These are phyloP conservation scores for Acarospora socialis DNA, from an alignment of 2,329 filamentous ascomycete species.

Conservation along the genomic window DNA sequence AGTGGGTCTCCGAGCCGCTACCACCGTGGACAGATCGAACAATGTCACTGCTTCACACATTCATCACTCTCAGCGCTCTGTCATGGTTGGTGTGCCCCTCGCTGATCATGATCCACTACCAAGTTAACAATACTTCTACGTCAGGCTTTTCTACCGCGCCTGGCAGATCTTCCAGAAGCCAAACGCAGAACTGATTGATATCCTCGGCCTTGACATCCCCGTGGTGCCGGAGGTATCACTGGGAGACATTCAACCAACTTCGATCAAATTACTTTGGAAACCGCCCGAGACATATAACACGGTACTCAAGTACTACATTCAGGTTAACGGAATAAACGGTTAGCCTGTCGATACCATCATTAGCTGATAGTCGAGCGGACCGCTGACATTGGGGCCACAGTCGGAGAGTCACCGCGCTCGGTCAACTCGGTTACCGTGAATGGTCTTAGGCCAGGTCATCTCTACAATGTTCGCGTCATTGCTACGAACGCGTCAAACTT, in stretches of 20 bases:
- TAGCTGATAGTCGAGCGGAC: background rate
- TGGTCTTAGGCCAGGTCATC: constrained; percentile 70
- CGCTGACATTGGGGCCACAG: constrained; percentile 28
- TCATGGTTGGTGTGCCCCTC: constrained; percentile 27
- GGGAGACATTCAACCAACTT: constrained; percentile 74
- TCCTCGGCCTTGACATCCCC: constrained; percentile 88
- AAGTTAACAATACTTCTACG: constrained; percentile 1
- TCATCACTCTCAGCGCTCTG: constrained; percentile 34
- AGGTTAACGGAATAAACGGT: constrained; percentile 89
- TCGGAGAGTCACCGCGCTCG: constrained; percentile 68
- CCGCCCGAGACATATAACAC: constrained; percentile 51
- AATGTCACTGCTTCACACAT: constrained; percentile 34
- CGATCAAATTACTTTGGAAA: constrained; percentile 84
- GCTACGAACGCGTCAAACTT: constrained; percentile 87
- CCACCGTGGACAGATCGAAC: too few species aligned
- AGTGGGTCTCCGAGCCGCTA: constrained; percentile 31
- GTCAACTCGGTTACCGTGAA: constrained; percentile 87
- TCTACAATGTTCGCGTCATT: constrained; percentile 87
- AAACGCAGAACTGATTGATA: constrained; percentile 76
- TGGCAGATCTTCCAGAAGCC: constrained; percentile 83
- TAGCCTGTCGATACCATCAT: constrained; percentile 19
- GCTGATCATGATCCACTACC: constrained; percentile 8
- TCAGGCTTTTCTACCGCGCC: constrained; percentile 69
- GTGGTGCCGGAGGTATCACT: constrained; percentile 79
- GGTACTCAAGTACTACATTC: constrained; percentile 77